These are phyloP conservation scores for Spathaspora passalidarum DNA, from an alignment of 805 yeast species.

Conservation along the genomic window DNA sequence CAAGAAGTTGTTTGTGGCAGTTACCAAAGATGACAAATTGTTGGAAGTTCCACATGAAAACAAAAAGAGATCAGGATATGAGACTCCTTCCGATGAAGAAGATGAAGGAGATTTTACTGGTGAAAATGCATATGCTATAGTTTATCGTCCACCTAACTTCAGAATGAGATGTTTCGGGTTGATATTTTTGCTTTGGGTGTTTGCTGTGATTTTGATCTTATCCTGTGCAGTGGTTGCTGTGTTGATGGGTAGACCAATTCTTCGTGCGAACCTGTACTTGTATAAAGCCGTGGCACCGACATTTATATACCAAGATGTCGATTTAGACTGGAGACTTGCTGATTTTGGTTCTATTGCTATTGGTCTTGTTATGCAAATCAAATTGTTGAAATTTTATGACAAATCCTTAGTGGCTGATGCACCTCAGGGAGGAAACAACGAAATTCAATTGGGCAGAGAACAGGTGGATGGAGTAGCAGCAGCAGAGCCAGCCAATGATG, in stretches of 20 bases:
- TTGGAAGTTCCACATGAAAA: conserved; percentile 19
- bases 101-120: conserved; percentile 36
- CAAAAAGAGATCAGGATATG: conserved; percentile 16
- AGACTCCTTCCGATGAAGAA: conserved; percentile 23
- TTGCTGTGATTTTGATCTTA: conserved; percentile 32
- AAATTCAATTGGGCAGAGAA: conserved; percentile 8
- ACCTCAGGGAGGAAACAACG: conserved; percentile 11
- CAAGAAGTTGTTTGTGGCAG: conserved; percentile 72
- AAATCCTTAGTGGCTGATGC: conserved; percentile 2
- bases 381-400: conserved; percentile 11
- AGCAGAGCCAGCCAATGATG: not conserved
- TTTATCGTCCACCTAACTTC: conserved; percentile 84
- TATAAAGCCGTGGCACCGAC: not conserved
- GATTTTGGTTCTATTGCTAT: conserved; percentile 18
- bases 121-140: conserved; percentile 58
- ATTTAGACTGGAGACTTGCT: conserved; percentile 17
- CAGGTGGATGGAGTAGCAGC: not conserved
- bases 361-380: conserved; percentile 16
- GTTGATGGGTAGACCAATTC: conserved; percentile 27
- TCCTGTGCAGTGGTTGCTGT: conserved; percentile 18
- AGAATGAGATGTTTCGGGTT: conserved; percentile 52
- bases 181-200: conserved; percentile 46
- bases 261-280: conserved; percentile 3
- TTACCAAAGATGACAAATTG: conserved; percentile 72
- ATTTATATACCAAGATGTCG: not conserved